Evolutionary conservation across 192 early-diverging fungal genomes (phyloP).

Genomic region (Funneliformis mosseae): DNA sequence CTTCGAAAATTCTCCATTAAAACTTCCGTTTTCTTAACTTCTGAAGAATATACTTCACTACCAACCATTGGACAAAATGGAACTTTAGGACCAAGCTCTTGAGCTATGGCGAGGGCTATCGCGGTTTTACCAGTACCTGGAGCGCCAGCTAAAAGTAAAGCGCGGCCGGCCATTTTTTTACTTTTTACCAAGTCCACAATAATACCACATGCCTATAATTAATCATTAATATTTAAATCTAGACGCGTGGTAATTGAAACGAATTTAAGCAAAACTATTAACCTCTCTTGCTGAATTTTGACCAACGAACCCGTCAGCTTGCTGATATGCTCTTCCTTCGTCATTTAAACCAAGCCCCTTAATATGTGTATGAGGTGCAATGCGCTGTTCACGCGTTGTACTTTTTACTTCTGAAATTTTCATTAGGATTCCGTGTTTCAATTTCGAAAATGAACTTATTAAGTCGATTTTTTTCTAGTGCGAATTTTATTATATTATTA

Average conservation of each 20-base stretch:
- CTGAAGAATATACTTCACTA: slow-evolving; percentile 95
- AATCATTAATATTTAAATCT: neutral
- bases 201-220: slow-evolving; percentile 81
- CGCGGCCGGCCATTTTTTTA: slow-evolving; percentile 98
- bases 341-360: slow-evolving; percentile 53
- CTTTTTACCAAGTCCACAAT: slow-evolving; percentile 92
- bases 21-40: slow-evolving; percentile 99
- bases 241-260: neutral
- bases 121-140: slow-evolving; percentile 99
- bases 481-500: too few species aligned
- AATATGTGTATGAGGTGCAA: slow-evolving; percentile 97
- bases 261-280: neutral
- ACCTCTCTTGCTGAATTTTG: slow-evolving; percentile 96
- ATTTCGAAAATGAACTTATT: too few species aligned
- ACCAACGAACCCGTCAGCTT: slow-evolving; percentile 80
- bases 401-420: slow-evolving; percentile 90
- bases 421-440: slow-evolving; percentile 55
- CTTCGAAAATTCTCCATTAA: slow-evolving; percentile 99
- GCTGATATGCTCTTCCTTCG: slow-evolving; percentile 10
- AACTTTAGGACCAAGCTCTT: slow-evolving; percentile 97
- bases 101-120: slow-evolving; percentile 92
- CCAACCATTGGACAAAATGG: slow-evolving; percentile 99
- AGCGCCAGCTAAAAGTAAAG: slow-evolving; percentile 91
- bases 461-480: too few species aligned
- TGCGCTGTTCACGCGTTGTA: slow-evolving; percentile 90